These are phyloP conservation scores for Lyophyllum semitale DNA, from an alignment of 768 basidiomycete genomes.

Conservation along the genomic window DNA sequence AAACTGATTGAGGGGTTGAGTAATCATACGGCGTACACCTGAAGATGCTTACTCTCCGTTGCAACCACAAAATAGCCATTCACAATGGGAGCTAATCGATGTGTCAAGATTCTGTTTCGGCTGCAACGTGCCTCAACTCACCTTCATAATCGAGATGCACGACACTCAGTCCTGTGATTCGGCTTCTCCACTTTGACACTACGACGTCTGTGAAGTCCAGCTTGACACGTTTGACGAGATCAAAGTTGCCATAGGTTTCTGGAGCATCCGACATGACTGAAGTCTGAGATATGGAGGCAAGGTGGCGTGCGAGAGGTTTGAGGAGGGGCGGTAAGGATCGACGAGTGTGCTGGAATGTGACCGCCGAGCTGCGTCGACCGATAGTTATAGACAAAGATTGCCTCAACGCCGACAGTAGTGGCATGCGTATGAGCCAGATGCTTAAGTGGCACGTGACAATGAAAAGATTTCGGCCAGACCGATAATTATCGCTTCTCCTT, in stretches of 20 bases:
- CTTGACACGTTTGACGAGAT: constrained; percentile 75
- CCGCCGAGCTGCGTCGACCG: constrained; percentile 7
- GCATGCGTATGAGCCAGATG: constrained; percentile 14
- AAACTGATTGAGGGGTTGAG: constrained; percentile 52
- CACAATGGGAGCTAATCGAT: constrained; percentile 71
- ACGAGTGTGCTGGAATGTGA: not conserved
- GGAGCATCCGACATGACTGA: constrained; percentile 30
- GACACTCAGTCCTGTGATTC: constrained; percentile 83
- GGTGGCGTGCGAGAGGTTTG: constrained; percentile 9
- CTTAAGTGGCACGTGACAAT: constrained; percentile 14
- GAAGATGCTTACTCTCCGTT: constrained; percentile 70
- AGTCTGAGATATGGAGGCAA: constrained; percentile 13
- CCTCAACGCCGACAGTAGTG: constrained; percentile 13
- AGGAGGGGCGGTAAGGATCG: constrained; percentile 5
- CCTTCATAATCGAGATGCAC: constrained; percentile 93
- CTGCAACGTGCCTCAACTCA: constrained; percentile 29
- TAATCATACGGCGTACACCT: not conserved
- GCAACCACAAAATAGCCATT: constrained; percentile 90
- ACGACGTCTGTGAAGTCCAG: constrained; percentile 79
- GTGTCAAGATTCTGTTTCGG: constrained; percentile 16
- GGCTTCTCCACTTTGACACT: constrained; percentile 88
- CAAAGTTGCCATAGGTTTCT: constrained; percentile 74
- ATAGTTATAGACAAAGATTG: constrained; percentile 12
- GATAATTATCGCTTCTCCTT: not conserved
- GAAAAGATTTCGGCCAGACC: not conserved